Evolutionary conservation across 805 yeast genomes (phyloP).

Genomic region (Saturnispora saitoi): DNA sequence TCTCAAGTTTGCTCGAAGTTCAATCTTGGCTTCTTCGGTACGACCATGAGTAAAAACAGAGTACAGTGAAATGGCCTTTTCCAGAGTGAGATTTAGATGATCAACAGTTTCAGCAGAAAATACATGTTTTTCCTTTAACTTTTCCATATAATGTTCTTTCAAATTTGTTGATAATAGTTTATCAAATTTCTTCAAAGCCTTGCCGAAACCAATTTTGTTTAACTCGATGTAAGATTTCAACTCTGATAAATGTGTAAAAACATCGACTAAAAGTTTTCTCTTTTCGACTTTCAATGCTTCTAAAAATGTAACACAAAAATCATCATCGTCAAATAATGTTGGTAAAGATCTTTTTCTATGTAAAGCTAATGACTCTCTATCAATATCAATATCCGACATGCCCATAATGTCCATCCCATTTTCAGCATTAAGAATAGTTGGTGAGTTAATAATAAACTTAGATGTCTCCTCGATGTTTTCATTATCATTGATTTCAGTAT

Average conservation of each 20-base stretch:
- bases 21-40: constrained; percentile 35
- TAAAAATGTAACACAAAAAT: constrained; percentile 30
- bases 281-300: constrained; percentile 53
- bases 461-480: not conserved
- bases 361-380: constrained; percentile 15
- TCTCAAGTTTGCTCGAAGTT: constrained; percentile 49
- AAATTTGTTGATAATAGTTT: constrained; percentile 61
- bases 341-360: constrained; percentile 23
- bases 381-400: constrained; percentile 10
- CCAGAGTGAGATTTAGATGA: constrained; percentile 44
- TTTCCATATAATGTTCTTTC: constrained; percentile 47
- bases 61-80: constrained; percentile 32
- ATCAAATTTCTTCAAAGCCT: constrained; percentile 87
- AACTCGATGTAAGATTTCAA: constrained; percentile 75
- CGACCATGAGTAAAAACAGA: constrained; percentile 33
- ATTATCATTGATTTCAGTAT: not conserved
- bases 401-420: constrained; percentile 7
- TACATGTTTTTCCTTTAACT: constrained; percentile 38
- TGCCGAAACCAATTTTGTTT: constrained; percentile 81
- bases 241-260: constrained; percentile 73
- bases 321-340: constrained; percentile 30
- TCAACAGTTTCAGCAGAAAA: constrained; percentile 44
- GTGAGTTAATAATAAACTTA: not conserved
- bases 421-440: not conserved
- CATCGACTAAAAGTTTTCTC: constrained; percentile 54